phyloP scores from a whole-genome alignment of 148 eudicot species.

The Chenopodium suecicum region DNA sequence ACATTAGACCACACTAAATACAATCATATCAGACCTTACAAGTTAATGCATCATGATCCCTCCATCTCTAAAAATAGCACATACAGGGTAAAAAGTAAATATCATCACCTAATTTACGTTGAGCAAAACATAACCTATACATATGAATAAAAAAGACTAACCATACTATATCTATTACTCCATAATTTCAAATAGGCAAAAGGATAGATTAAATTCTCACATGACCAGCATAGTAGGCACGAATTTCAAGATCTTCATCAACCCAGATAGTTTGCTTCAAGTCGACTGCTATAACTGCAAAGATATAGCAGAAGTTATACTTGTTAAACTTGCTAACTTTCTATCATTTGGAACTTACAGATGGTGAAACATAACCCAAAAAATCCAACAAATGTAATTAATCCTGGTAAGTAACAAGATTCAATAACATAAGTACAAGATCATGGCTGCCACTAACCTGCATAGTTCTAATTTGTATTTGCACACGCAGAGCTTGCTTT shows the following conservation, averaged over 20 bases:
- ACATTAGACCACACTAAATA: not conserved
- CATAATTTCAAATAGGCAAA: not conserved
- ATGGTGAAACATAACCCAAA: not conserved
- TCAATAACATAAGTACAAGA: conserved; percentile 1
- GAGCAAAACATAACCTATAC: not conserved
- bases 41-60: not conserved
- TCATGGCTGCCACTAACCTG: not conserved
- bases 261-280: conserved; percentile 84
- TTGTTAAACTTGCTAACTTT: not conserved
- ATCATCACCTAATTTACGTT: not conserved
- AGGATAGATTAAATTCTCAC: conserved; percentile 40
- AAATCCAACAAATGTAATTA: not conserved
- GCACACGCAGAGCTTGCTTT: not conserved
- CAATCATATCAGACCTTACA: not conserved
- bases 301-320: conserved; percentile 16
- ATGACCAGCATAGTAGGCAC: conserved; percentile 98
- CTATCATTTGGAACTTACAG: not conserved
- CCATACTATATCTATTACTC: not conserved
- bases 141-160: not conserved
- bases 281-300: conserved; percentile 79
- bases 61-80: not conserved
- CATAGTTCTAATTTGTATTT: not conserved
- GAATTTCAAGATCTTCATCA: conserved; percentile 87
- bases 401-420: not conserved
- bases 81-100: not conserved